Base-by-base conservation (phyloP, 2,329 filamentous ascomycete genomes). In the Pezizomycotina sp. region DNA sequence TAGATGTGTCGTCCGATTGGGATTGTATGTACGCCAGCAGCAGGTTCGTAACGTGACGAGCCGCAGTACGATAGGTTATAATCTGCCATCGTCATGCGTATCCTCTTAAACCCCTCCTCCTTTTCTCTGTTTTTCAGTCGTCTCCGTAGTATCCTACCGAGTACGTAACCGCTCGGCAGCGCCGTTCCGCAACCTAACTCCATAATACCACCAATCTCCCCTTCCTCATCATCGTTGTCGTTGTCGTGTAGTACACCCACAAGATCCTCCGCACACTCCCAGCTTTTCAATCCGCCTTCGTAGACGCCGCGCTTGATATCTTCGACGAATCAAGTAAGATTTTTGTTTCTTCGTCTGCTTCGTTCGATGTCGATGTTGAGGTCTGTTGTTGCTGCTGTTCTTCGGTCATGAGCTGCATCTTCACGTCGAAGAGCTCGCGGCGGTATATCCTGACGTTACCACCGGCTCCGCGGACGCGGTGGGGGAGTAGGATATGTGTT, bases 221-320 rank as follows among this genome's bases (percentile, higher is more conserved):
- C n/a, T n/a, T n/a, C n/a, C n/a, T n/a, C n/a, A n/a, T n/a, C n/a
- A n/a, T n/a, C n/a, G n/a, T n/a, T n/a, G n/a, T n/a, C n/a, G 15
- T 22, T 18, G 16, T 15, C 25, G 24, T 35, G 27, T 19, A 75
- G 56, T n/a, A 77, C 70, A 52, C 73, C 78, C 32, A 80, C 77
- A 12, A 89, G 62, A 54, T 89, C 80, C 34, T 83, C 64, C 42
- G 76, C 81, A 58, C 79, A 84, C 60, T 89, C 80, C 80, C 80
- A 89, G 51, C 77, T 84, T 61, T 89, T 89, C 61, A 86, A 83
- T 15, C 80, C 80, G 38, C 80, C 80, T 58, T 89, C 80, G 57
- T 89, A 89, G 42, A 86, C 69, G 33, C 79, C 79, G 36, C 77
- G 78, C 55, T 73, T 77, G 47, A 89, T 74, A 56, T 89, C 80